Conservation (phyloP, 225 moss, liverwort and hornwort species). For the Physcomitrellopsis africana region DNA sequence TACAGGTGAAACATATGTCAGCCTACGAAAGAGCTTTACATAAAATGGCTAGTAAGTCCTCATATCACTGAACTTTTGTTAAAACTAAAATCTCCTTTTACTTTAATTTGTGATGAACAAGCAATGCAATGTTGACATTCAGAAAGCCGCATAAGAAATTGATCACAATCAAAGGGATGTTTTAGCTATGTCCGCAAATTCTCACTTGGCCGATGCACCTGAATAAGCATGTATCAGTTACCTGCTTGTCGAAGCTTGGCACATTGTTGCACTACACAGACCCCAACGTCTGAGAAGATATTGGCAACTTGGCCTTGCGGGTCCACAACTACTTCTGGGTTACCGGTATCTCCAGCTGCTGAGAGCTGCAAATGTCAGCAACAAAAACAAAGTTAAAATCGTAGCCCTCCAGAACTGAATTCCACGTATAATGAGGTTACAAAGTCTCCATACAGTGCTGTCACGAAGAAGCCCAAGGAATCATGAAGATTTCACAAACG, state of each 20-base stretch:
- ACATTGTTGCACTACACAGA: slow-evolving; percentile 95
- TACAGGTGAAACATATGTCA: slow-evolving; percentile 45
- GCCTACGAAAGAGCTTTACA: slow-evolving; percentile 11
- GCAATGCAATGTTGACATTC: not conserved
- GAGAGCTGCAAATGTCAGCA: slow-evolving; percentile 69
- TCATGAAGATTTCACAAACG: not conserved
- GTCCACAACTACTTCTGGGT: slow-evolving; percentile 93
- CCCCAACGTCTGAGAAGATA: slow-evolving; percentile 88
- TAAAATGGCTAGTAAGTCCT: not conserved
- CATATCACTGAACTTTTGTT: not conserved
- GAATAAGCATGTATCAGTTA: slow-evolving; percentile 20
- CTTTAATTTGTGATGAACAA: not conserved
- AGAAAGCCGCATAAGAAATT: too few relatives aligned
- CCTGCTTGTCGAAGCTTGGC: slow-evolving; percentile 98
- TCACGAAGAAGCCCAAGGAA: not conserved
- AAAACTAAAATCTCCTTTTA: not conserved
- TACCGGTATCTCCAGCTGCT: slow-evolving; percentile 91
- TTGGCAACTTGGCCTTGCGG: slow-evolving; percentile 85
- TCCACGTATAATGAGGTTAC: not conserved
- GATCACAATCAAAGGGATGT: too few relatives aligned
- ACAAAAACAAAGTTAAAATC: slow-evolving; percentile 15
- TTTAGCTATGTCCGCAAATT: not conserved
- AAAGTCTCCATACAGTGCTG: not conserved
- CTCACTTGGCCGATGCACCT: not conserved
- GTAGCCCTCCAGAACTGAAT: slow-evolving; percentile 1